phyloP scores from a whole-genome alignment of 2,329 filamentous ascomycete species.

The Beauveria varroae region DNA sequence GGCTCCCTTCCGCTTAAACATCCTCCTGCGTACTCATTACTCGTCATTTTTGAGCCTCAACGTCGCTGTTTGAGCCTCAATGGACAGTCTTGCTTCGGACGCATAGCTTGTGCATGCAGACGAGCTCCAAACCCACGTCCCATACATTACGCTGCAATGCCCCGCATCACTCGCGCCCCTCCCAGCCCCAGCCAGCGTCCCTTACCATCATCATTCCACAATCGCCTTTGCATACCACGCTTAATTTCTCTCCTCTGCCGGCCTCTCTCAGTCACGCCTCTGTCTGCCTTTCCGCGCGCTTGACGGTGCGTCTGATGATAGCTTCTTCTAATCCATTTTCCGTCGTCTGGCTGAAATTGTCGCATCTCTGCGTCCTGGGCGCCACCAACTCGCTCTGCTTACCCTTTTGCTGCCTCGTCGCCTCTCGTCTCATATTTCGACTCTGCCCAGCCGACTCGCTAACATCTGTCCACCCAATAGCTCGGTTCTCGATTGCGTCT shows the following conservation, averaged over 20 bases:
- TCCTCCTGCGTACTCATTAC: background rate
- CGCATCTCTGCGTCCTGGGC: background rate
- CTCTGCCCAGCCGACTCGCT: background rate
- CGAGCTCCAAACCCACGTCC: constrained; percentile 6
- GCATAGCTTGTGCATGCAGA: constrained; percentile 7
- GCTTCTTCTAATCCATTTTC: background rate
- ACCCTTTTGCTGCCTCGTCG: background rate
- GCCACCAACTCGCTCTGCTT: background rate
- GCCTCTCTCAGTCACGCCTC: background rate
- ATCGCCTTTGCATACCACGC: constrained; percentile 2
- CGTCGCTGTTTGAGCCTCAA: background rate
- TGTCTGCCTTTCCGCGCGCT: background rate
- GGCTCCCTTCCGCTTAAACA: background rate
- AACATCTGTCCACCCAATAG: background rate
- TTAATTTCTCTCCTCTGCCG: background rate
- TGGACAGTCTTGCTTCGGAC: background rate
- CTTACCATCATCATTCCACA: constrained; percentile 10
- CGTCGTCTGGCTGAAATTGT: background rate
- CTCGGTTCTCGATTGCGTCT: background rate
- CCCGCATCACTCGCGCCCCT: constrained; percentile 12
- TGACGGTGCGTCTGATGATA: background rate
- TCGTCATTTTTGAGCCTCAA: background rate
- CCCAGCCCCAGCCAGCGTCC: constrained; percentile 8
- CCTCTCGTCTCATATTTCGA: background rate
- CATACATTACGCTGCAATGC: constrained; percentile 10